Evolutionary conservation across 1,284 basidiomycete species (phyloP), one percentile per base, ranked within the genome.

Genomic region (Fistulinella cinereoalba): DNA sequence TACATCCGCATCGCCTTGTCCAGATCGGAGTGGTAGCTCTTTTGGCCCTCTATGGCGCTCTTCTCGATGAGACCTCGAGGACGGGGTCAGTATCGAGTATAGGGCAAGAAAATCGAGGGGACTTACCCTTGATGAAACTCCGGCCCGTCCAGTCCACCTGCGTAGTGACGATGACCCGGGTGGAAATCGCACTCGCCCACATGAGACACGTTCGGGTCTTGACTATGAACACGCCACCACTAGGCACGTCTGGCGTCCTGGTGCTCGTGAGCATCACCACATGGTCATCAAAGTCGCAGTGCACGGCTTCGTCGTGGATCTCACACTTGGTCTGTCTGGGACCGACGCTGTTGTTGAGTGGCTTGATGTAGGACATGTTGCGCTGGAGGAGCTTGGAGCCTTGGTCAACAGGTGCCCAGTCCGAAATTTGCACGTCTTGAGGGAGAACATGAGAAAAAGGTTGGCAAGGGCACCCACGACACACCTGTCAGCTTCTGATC

Each of bases 271-370:
- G 58, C 60, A 87, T 92, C 32, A 79, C 75, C 31, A 95, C 80
- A 56, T 88, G 91, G 49, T 92, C 79, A 47, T 97, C 90, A 57
- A 87, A 88, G 59, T 99, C 92, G 58, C 83, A 80, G 62, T 88
- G 77, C 29, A 85, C 71, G 47, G 80, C 84, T 67, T 96, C 91
- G 60, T 99, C 96, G 31, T 77, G 77, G 49, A 98, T 83, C 67
- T 96, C 84, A 70, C 97, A 99, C 64, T 94, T 96, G 10, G 96
- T 95, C 66, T 92, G 89, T 67, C 86, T 96, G 1, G 96, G 96
- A 0, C 96, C 96, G 27, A 99, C 82, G 31, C 84, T 82, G 0
- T 81, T 94, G 52, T 81, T 84, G 33, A 99, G 74, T 0, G 95
- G 95, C 66, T 97, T 98, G 70, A 97, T 95, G 70, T 98, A 99